Evolutionary conservation across 495 filamentous ascomycete species (phyloP), one percentile per base, ranked within the genome.

Genomic region (Penicillium verhagenii): DNA sequence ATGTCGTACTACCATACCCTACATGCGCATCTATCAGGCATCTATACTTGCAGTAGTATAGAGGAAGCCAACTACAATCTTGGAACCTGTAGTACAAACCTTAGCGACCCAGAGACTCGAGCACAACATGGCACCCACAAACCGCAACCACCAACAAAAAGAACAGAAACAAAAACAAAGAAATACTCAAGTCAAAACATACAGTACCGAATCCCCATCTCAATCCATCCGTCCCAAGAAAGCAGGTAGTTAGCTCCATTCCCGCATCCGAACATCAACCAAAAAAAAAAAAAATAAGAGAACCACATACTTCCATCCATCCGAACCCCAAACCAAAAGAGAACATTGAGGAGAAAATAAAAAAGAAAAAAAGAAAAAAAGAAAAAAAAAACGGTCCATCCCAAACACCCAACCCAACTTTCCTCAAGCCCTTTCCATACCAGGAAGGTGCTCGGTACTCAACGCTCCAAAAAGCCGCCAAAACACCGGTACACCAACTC

Each of bases 361-460:
- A n/a, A n/a, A n/a, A n/a, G n/a, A n/a, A n/a, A n/a, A n/a, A n/a
- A n/a, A n/a, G n/a, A n/a, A n/a, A n/a, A n/a, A n/a, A n/a, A n/a
- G n/a, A n/a, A n/a, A n/a, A n/a, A n/a, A n/a, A n/a, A n/a, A n/a
- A n/a, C n/a, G n/a, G n/a, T n/a, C n/a, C n/a, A n/a, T n/a, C n/a
- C n/a, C n/a, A n/a, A n/a, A n/a, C n/a, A n/a, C n/a, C n/a, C n/a
- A n/a, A n/a, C n/a, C n/a, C n/a, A n/a, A n/a, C n/a, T n/a, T n/a
- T n/a, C n/a, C n/a, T 16, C n/a, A 31, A 20, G 39, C 54, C 53
- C 50, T 51, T 64, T 52, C 57, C 58, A 54, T 47, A 64, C 49
- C 58, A 61, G 60, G 64, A 66, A 64, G 64, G 60, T 66, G 61
- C 50, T 47, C 29, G 6, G 7, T 8, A 11, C 13, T 18, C 5